Conservation (phyloP, 2,329 filamentous ascomycete species). For the Claviceps sp. region DNA sequence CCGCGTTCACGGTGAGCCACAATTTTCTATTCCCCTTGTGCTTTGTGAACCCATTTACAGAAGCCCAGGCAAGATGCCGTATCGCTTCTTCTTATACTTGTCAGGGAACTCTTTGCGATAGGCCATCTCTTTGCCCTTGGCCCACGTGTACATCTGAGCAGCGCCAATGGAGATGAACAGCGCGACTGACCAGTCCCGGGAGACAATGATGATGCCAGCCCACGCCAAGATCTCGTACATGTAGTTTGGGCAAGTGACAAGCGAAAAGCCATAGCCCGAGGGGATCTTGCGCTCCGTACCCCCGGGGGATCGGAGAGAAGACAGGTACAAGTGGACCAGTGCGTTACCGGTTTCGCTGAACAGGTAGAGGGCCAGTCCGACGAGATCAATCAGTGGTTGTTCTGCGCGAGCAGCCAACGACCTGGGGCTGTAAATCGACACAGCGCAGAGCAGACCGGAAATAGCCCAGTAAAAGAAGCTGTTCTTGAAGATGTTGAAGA, state of each 20-base stretch:
- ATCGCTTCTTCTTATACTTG: conserved; percentile 91
- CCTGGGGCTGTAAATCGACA: conserved; percentile 70
- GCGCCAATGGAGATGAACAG: conserved; percentile 64
- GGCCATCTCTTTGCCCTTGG: conserved; percentile 77
- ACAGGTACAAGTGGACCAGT: conserved; percentile 65
- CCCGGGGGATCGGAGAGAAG: conserved; percentile 61
- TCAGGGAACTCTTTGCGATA: conserved; percentile 86
- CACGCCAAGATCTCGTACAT: conserved; percentile 84
- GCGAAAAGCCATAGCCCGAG: conserved; percentile 64
- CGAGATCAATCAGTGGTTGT: conserved; percentile 41
- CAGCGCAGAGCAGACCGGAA: conserved; percentile 67
- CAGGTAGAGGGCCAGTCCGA: conserved; percentile 57
- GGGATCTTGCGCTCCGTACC: conserved; percentile 84
- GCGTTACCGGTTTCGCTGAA: conserved; percentile 74
- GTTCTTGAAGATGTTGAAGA: conserved; percentile 86
- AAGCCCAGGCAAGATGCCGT: conserved; percentile 66
- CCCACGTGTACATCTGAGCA: conserved; percentile 77
- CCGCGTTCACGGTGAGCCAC: not conserved
- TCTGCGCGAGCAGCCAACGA: conserved; percentile 48
- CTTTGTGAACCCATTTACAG: conserved; percentile 31
- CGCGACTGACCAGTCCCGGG: conserved; percentile 62
- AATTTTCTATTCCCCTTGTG: not conserved
- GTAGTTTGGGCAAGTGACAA: conserved; percentile 96
- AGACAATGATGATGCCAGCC: conserved; percentile 69
- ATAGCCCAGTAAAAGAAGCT: conserved; percentile 86